These are phyloP conservation scores for Tilletia horrida DNA, from an alignment of 1,284 basidiomycete genomes.

Conservation along the genomic window DNA sequence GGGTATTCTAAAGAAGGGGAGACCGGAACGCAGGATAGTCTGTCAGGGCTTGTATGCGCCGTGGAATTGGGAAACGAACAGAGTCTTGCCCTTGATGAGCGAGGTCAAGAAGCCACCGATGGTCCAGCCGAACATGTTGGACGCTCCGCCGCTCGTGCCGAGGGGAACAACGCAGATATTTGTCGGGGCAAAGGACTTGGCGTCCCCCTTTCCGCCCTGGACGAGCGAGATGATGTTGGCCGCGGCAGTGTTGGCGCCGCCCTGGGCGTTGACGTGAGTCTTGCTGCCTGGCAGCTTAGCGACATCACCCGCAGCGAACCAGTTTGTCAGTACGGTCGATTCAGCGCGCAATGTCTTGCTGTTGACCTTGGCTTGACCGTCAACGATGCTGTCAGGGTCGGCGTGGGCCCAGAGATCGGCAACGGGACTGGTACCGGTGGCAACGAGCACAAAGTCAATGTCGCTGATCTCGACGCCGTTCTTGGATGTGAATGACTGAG, in stretches of 20 bases:
- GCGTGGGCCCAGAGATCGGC: constrained; percentile 48
- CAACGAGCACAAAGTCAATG: constrained; percentile 58
- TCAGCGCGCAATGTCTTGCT: constrained; percentile 25
- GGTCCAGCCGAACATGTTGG: constrained; percentile 23
- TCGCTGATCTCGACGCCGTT: constrained; percentile 23
- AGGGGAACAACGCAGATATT: constrained; percentile 29
- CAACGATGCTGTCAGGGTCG: constrained; percentile 49
- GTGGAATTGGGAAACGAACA: constrained; percentile 29
- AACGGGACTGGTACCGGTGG: constrained; percentile 57
- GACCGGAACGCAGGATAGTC: not conserved
- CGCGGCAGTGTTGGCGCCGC: constrained; percentile 21
- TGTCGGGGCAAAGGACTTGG: constrained; percentile 19
- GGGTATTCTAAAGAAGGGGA: not conserved
- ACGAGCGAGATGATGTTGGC: constrained; percentile 35
- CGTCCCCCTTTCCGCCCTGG: constrained; percentile 18
- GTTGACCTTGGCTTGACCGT: constrained; percentile 53
- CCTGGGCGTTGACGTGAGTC: constrained; percentile 29
- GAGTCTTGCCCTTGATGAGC: constrained; percentile 29
- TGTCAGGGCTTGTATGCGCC: constrained; percentile 22
- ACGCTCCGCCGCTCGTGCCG: constrained; percentile 31
- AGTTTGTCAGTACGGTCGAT: constrained; percentile 22
- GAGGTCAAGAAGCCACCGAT: constrained; percentile 29
- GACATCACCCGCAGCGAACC: constrained; percentile 50
- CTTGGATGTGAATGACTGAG: constrained; percentile 23
- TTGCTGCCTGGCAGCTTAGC: constrained; percentile 38